A percentile compares a stretch with the other conserved stretches of the same genome.
These are phyloP conservation scores for Neonectria magnoliae DNA, from an alignment of 2,329 filamentous ascomycete species.

Conservation along the genomic window DNA sequence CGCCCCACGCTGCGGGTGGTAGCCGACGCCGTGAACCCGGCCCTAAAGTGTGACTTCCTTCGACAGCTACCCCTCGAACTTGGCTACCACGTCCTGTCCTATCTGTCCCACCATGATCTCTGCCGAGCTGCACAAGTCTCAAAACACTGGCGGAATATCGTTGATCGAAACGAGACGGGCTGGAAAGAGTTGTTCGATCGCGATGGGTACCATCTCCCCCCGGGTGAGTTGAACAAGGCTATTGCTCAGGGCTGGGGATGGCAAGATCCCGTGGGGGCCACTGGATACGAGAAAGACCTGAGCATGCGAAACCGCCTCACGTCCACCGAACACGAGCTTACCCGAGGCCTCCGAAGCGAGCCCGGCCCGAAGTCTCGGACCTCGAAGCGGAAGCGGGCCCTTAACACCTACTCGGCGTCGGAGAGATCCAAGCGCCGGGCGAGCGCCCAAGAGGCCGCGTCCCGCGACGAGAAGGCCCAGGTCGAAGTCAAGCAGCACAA, in stretches of 20 bases:
- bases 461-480: constrained; percentile 55
- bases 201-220: constrained; percentile 81
- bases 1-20: constrained; percentile 90
- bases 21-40: constrained; percentile 90
- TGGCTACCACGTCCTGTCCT: constrained; percentile 86
- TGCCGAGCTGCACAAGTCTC: constrained; percentile 93
- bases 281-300: constrained; percentile 84
- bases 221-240: constrained; percentile 85
- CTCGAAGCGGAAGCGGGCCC: constrained; percentile 66
- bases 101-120: constrained; percentile 85
- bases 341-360: constrained; percentile 54
- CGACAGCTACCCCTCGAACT: constrained; percentile 85
- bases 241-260: constrained; percentile 96
- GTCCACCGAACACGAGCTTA: constrained; percentile 63
- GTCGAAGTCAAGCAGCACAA: constrained; percentile 60
- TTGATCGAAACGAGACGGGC: constrained; percentile 92
- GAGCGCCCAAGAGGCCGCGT: constrained; percentile 57
- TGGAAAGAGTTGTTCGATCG: constrained; percentile 93
- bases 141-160: constrained; percentile 89
- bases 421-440: constrained; percentile 66
- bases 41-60: constrained; percentile 93
- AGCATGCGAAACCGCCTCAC: constrained; percentile 66
- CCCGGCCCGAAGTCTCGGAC: constrained; percentile 56
- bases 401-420: constrained; percentile 55
- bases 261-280: constrained; percentile 83